These are phyloP conservation scores for Mortierella sp. DNA, from an alignment of 371 early-diverging fungal genomes.

Conservation along the genomic window DNA sequence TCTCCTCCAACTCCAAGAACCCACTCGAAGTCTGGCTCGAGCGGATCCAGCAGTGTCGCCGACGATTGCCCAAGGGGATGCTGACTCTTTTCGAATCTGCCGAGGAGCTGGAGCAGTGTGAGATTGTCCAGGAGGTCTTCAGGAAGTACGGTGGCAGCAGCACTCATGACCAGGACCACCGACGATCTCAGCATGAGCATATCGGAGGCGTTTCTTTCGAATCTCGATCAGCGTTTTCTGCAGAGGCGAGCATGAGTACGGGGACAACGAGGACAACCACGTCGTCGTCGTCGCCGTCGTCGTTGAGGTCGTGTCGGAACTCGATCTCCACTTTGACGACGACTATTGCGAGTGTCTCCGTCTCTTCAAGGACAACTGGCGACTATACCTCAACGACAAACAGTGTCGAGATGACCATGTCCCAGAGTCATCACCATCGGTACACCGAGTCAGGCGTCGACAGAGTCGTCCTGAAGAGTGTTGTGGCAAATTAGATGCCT, in stretches of 20 bases:
- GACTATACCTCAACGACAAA: neutral
- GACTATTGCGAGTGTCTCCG: neutral
- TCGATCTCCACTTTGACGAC: neutral
- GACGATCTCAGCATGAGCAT: neutral
- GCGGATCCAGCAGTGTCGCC: conserved; percentile 30
- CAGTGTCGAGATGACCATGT: neutral
- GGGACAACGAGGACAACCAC: neutral
- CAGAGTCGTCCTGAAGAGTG: neutral
- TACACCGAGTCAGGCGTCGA: neutral
- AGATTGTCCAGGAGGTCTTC: conserved; percentile 34
- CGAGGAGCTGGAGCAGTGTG: conserved; percentile 25
- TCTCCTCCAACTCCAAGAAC: conserved; percentile 16
- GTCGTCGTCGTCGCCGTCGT: neutral
- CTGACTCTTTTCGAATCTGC: conserved; percentile 44
- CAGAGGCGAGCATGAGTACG: neutral
- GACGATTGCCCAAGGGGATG: conserved; percentile 25
- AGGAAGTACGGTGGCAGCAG: neutral
- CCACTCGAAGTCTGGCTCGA: conserved; percentile 46
- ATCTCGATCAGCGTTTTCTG: neutral
- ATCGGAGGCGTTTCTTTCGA: neutral
- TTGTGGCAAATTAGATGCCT: neutral
- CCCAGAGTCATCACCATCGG: neutral
- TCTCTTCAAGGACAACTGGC: neutral
- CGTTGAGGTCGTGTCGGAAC: neutral
- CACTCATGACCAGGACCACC: neutral